A percentile compares a stretch with the other conserved stretches of the same genome.
phyloP scores from a whole-genome alignment of 257 asterid species.

The Thymus mandschuricus region DNA sequence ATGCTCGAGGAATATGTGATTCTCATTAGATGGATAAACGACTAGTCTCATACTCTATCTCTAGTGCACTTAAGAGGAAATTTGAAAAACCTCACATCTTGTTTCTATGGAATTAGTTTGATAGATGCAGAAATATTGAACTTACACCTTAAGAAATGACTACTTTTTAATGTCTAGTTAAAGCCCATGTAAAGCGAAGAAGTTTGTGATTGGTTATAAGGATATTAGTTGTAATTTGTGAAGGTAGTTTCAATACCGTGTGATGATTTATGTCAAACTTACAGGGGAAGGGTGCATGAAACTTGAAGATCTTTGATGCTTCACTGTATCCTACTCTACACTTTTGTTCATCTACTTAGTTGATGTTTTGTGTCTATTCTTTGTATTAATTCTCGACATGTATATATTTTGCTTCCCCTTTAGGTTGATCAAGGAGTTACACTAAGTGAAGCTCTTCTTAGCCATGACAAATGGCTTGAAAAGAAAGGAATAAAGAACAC shows the following conservation, averaged over 20 bases:
- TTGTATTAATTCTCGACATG: not conserved
- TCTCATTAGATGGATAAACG: not conserved
- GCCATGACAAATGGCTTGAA: conserved; percentile 84
- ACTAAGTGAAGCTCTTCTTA: conserved; percentile 69
- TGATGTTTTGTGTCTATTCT: not conserved
- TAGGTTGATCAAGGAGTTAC: conserved; percentile 76
- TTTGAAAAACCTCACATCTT: not conserved
- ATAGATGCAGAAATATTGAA: not conserved
- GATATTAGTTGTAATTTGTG: not conserved
- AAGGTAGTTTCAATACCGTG: not conserved
- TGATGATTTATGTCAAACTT: not conserved
- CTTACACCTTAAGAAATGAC: not conserved
- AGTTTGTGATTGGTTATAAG: not conserved
- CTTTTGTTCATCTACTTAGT: not conserved
- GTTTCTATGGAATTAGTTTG: not conserved
- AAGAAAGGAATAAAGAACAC: conserved; percentile 64
- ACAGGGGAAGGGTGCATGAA: not conserved
- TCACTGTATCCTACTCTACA: conserved; percentile 4
- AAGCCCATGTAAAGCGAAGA: not conserved
- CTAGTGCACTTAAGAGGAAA: not conserved
- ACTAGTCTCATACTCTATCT: conserved; percentile 13
- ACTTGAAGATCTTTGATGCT: conserved; percentile 10
- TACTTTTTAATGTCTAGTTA: not conserved
- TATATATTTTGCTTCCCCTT: conserved; percentile 1
- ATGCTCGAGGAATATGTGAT: not conserved